Percentiles rank a stretch among this genome's conserved stretches.
These are phyloP conservation scores for Barbarea vulgaris DNA, from an alignment of 345 rosid genomes.

Conservation along the genomic window DNA sequence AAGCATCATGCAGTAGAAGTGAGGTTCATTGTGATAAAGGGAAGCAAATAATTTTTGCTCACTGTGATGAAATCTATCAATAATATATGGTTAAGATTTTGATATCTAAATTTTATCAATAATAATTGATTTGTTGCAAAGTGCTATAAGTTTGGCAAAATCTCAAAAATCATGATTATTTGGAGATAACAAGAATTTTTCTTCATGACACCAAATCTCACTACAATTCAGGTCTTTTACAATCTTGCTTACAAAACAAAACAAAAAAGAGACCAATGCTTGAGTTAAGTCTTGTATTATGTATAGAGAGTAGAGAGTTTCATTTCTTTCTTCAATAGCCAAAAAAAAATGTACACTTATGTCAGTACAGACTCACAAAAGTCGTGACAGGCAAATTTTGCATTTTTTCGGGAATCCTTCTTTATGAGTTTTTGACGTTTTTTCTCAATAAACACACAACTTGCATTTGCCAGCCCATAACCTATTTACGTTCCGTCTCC, in stretches of 20 bases:
- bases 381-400: slow-evolving; percentile 15
- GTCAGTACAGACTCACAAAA: slow-evolving; percentile 24
- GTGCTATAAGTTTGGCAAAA: neutral
- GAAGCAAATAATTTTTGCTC: neutral
- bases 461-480: slow-evolving; percentile 22
- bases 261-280: neutral
- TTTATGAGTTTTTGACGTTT: neutral
- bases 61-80: neutral
- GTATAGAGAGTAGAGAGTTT: no score
- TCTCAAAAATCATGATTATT: neutral
- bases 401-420: slow-evolving; percentile 14
- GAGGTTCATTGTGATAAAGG: neutral
- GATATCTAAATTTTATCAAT: neutral
- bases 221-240: neutral
- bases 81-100: neutral
- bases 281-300: neutral
- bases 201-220: neutral
- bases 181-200: neutral
- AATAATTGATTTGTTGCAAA: neutral
- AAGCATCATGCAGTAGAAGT: neutral
- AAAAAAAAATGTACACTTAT: neutral
- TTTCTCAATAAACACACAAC: slow-evolving; percentile 21
- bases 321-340: neutral
- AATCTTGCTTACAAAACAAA: neutral
- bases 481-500: slow-evolving; percentile 14